Evolutionary conservation across 345 rosid species (phyloP).

Genomic region (Pelargonium nanum): DNA sequence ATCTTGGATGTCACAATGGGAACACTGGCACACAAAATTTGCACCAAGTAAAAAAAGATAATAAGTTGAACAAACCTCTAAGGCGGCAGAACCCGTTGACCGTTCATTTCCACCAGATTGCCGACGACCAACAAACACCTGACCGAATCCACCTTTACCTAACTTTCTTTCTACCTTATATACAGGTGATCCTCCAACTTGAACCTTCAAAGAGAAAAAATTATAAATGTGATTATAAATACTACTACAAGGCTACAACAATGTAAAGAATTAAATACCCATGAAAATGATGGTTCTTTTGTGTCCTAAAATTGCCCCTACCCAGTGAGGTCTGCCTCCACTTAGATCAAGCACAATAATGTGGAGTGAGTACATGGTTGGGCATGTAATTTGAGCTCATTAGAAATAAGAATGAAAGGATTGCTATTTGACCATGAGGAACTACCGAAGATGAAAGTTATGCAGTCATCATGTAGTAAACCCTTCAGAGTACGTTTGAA

Average conservation of each 20-base stretch:
- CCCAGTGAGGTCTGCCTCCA: no score
- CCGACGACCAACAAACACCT: conserved; percentile 96
- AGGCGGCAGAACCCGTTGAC: conserved; percentile 59
- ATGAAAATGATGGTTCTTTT: no score
- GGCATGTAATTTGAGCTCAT: no score
- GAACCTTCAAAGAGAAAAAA: conserved; percentile 39
- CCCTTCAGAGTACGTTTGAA: no score
- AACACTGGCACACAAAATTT: neutral
- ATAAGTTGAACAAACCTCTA: conserved; percentile 46
- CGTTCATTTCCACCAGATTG: conserved; percentile 56
- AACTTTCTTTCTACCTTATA: conserved; percentile 80
- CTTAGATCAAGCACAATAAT: no score
- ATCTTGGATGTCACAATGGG: neutral
- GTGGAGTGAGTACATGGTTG: no score
- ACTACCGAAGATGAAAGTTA: no score
- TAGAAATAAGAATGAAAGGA: no score
- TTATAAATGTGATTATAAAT: neutral
- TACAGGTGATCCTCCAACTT: conserved; percentile 84
- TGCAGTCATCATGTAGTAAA: no score
- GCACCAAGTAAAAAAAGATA: neutral
- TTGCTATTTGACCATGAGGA: no score
- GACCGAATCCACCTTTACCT: conserved; percentile 99
- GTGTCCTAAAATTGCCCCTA: no score
- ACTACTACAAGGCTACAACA: no score
- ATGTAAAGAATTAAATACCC: neutral